Conservation (phyloP, 106 monocot genomes). For the Phalaenopsis equestris region DNA sequence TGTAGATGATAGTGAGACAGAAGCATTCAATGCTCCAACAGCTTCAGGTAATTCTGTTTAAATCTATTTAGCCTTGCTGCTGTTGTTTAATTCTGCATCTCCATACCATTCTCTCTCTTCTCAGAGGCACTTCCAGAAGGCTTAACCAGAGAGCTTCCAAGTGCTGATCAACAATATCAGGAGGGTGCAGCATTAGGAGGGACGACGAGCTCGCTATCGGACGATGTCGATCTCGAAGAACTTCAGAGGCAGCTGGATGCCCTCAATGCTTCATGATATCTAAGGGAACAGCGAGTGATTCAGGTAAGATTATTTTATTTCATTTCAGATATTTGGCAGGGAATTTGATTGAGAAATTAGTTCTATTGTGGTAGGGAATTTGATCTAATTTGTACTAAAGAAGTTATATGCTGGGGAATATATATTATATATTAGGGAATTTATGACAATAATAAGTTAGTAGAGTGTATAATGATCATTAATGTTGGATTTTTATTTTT, state of each 20-base stretch:
- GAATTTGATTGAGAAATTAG: not conserved
- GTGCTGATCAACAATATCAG: slow-evolving; percentile 42
- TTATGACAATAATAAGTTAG: too few species aligned
- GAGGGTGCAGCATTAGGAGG: slow-evolving; percentile 14
- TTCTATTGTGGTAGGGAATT: not conserved
- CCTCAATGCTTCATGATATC: slow-evolving; percentile 53
- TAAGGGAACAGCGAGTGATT: not conserved
- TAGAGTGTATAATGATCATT: too few species aligned
- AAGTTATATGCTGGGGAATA: too few species aligned
- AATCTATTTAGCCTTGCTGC: not conserved
- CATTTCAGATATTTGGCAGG: not conserved
- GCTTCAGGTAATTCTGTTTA: slow-evolving; percentile 25
- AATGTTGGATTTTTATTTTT: too few species aligned
- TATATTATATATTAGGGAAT: too few species aligned
- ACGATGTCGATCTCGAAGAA: slow-evolving; percentile 62
- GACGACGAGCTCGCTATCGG: slow-evolving; percentile 11
- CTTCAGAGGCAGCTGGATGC: slow-evolving; percentile 83
- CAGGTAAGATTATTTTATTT: not conserved
- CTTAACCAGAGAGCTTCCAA: slow-evolving; percentile 70
- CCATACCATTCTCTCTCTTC: not conserved
- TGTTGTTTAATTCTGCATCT: not conserved
- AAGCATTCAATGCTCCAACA: slow-evolving; percentile 9
- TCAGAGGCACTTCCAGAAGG: slow-evolving; percentile 81
- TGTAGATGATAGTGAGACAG: slow-evolving; percentile 47
- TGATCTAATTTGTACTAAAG: not conserved